phyloP scores from a whole-genome alignment of 495 filamentous ascomycete genomes.

The Annulohypoxylon moriforme region DNA sequence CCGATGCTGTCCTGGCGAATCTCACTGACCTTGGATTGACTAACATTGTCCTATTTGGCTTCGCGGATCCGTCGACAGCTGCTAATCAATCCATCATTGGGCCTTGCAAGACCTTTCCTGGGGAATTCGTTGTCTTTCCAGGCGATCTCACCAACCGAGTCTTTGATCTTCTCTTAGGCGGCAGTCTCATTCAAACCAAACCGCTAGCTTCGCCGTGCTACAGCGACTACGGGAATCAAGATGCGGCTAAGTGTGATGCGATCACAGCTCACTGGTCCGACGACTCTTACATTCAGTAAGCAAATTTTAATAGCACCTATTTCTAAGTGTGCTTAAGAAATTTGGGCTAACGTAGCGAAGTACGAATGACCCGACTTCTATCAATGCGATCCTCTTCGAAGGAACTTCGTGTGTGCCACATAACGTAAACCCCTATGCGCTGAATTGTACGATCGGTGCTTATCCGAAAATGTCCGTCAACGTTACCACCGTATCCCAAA shows the following conservation, averaged over 20 bases:
- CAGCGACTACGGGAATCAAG: slow-evolving; percentile 58
- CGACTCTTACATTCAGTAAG: slow-evolving; percentile 46
- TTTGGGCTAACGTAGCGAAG: slow-evolving; percentile 32
- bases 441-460: slow-evolving; percentile 67
- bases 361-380: slow-evolving; percentile 57
- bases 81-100: slow-evolving; percentile 36
- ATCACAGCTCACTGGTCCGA: slow-evolving; percentile 52
- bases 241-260: slow-evolving; percentile 55
- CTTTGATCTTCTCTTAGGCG: slow-evolving; percentile 61
- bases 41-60: slow-evolving; percentile 45
- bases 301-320: neutral
- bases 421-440: slow-evolving; percentile 57
- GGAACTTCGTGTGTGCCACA: slow-evolving; percentile 60
- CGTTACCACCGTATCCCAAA: slow-evolving; percentile 63
- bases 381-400: slow-evolving; percentile 63
- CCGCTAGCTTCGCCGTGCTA: slow-evolving; percentile 68
- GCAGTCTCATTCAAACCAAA: slow-evolving; percentile 65
- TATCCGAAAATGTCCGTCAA: slow-evolving; percentile 70
- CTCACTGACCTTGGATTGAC: slow-evolving; percentile 50
- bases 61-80: slow-evolving; percentile 38
- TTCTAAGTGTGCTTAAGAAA: neutral
- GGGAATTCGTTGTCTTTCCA: slow-evolving; percentile 56
- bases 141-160: slow-evolving; percentile 59
- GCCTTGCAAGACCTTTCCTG: slow-evolving; percentile 58
- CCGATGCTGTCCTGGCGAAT: slow-evolving; percentile 52